Evolutionary conservation across 2,329 filamentous ascomycete species (phyloP), one percentile per base, ranked within the genome.

Genomic region (Fusarium sp.): DNA sequence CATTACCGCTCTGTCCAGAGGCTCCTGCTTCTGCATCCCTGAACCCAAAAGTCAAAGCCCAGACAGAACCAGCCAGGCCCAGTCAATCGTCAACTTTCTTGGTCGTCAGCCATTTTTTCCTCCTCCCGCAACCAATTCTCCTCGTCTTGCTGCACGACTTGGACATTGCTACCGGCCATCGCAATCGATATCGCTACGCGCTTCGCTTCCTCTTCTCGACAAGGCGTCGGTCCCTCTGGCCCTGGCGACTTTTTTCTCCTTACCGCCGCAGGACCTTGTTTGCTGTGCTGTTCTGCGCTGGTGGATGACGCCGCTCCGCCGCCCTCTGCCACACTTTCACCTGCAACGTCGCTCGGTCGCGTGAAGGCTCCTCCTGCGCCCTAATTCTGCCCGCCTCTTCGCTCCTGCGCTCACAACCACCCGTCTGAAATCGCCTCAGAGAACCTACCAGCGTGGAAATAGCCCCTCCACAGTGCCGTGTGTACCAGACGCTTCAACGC

Each of bases 311-410:
- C 73, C 52, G 66, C 50, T 75, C 72, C 70, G 73, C 66, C 68
- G 47, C 45, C 59, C 61, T 57, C 59, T 70, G 57, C 70, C 74
- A 70, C 73, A 73, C 17, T 52, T 73, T 68, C 70, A 65, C 70
- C 74, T 67, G 70, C 69, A 74, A 70, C 69, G 66, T 75, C 75
- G 69, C 76, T 73, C 76, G 78, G 82, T 86, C 85, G 85, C 85
- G 85, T 86, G 83, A 79, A 80, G 69, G 65, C 73, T 78, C 50
- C 63, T 72, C 63, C 70, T 68, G 77, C 79, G 72, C 74, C 75
- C 76, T 71, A 68, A 66, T 56, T 69, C 61, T 68, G n/a, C 65
- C 33, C 62, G 68, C 60, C 56, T 69, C 62, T 47, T 70, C 72
- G 65, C 65, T 59, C 50, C 38, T 52, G 57, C 63, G 63, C 20